Evolutionary conservation across 257 asterid genomes (phyloP).

Genomic region (Solanum appendiculatum): DNA sequence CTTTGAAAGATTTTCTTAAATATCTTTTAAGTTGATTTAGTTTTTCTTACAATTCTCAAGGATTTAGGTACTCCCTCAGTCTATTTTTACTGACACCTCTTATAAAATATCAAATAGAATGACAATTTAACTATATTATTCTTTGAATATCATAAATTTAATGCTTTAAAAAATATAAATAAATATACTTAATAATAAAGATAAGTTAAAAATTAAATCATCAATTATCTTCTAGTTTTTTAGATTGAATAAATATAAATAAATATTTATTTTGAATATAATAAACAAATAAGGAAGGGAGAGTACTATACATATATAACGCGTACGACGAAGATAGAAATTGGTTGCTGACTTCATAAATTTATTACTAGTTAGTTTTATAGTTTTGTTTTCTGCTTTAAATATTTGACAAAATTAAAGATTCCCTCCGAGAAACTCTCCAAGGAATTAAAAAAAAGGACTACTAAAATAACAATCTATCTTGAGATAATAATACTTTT

Average conservation of each 20-base stretch:
- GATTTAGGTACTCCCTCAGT: neutral
- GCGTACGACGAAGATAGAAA: neutral
- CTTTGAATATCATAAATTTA: no score
- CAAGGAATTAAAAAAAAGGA: neutral
- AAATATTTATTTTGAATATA: no score
- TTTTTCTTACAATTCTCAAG: neutral
- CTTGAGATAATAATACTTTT: neutral
- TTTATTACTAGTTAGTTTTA: neutral
- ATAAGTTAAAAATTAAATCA: no score
- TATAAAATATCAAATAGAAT: no score
- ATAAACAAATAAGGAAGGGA: no score
- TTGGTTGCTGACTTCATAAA: neutral
- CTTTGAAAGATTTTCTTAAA: neutral
- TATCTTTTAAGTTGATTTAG: neutral
- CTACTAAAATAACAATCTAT: neutral
- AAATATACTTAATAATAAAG: no score
- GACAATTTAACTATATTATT: no score
- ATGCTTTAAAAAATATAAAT: no score
- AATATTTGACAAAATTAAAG: neutral
- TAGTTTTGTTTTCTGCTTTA: neutral
- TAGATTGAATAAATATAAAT: no score
- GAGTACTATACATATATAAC: neutral
- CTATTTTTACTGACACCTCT: neutral
- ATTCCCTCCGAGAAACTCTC: neutral
- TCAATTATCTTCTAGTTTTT: no score